These are phyloP conservation scores for Chalara sp. DNA, from an alignment of 2,329 filamentous ascomycete genomes.

Conservation along the genomic window DNA sequence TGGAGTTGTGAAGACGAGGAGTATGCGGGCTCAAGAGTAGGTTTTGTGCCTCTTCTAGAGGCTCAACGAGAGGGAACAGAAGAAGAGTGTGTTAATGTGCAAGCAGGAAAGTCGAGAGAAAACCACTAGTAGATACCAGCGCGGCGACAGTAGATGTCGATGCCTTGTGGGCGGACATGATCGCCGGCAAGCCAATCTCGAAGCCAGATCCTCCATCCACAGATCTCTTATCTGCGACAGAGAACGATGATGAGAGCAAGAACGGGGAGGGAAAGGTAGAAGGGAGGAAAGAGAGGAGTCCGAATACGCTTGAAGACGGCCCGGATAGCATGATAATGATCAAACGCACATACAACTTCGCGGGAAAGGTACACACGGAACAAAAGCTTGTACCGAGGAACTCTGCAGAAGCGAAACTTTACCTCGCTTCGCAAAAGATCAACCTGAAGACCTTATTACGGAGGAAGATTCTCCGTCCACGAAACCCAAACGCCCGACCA, in stretches of 20 bases:
- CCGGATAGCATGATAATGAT: conserved; percentile 47
- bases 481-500: conserved; percentile 25
- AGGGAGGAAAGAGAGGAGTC: conserved; percentile 7
- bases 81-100: too few relatives aligned
- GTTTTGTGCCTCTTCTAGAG: conserved; percentile 14
- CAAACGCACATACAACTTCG: conserved; percentile 68
- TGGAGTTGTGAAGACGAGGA: conserved; percentile 64
- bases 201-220: conserved; percentile 1
- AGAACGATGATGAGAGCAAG: not conserved
- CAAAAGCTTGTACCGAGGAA: conserved; percentile 61
- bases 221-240: not conserved
- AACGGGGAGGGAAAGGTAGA: not conserved
- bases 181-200: conserved; percentile 30
- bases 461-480: conserved; percentile 9
- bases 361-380: conserved; percentile 64
- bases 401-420: conserved; percentile 60
- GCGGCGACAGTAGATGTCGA: conserved; percentile 62
- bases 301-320: conserved; percentile 18
- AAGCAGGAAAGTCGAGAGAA: conserved; percentile 19
- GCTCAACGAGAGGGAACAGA: too few relatives aligned
- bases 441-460: conserved; percentile 19
- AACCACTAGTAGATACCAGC: conserved; percentile 18
- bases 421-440: conserved; percentile 43
- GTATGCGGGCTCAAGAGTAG: conserved; percentile 60
- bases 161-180: conserved; percentile 63